Percentiles rank a stretch among this genome's conserved stretches.
Conservation (phyloP, 169 alveolate species). For the Eimeria maxima region DNA sequence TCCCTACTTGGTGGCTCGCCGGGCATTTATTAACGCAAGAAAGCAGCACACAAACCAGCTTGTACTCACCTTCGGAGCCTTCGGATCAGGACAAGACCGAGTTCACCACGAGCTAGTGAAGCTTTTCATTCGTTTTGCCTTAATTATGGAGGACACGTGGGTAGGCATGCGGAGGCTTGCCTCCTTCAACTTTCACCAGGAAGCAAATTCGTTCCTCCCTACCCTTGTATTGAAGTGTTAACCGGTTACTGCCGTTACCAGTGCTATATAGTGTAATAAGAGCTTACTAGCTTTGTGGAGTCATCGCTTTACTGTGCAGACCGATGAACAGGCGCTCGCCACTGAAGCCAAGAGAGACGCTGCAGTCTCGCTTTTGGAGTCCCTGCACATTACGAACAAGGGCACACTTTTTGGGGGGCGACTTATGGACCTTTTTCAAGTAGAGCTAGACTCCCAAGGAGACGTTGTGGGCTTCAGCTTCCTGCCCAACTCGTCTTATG, state of each 20-base stretch:
- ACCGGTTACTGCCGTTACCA: neutral
- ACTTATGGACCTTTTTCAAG: conserved; percentile 62
- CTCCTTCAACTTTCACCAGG: neutral
- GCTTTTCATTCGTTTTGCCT: conserved; percentile 49
- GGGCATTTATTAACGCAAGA: conserved; percentile 63
- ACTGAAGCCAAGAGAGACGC: conserved; percentile 50
- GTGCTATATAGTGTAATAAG: neutral
- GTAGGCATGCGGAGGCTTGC: neutral
- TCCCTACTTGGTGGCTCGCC: conserved; percentile 77
- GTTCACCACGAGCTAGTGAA: conserved; percentile 65
- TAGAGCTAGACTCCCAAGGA: conserved; percentile 57
- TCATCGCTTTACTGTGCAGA: conserved; percentile 3
- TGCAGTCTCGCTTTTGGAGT: conserved; percentile 58
- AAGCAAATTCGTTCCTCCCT: neutral
- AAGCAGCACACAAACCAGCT: conserved; percentile 70
- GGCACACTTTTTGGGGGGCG: conserved; percentile 55
- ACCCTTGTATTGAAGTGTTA: neutral
- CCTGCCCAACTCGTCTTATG: conserved; percentile 44
- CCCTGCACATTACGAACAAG: conserved; percentile 24
- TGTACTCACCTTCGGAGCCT: conserved; percentile 75
- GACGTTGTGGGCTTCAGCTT: conserved; percentile 47
- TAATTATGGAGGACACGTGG: conserved; percentile 32
- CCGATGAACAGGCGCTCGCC: conserved; percentile 53
- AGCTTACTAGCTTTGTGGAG: neutral
- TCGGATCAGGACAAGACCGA: conserved; percentile 52